Evolutionary conservation across 345 rosid species (phyloP), one percentile per base, ranked within the genome.

Genomic region (Linum usitatissimum): DNA sequence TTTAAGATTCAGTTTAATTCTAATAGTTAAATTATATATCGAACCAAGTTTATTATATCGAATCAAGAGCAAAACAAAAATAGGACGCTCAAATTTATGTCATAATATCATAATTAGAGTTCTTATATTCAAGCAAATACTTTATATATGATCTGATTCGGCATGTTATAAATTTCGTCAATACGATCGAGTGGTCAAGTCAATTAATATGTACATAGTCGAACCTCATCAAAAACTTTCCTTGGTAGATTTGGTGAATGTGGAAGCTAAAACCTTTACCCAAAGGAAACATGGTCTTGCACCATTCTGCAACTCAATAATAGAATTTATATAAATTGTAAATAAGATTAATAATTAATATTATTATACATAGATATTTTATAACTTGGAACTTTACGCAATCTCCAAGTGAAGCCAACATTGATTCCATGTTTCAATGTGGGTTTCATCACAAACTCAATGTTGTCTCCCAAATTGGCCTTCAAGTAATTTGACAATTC

Each of bases 231-330:
- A 79, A 9, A 18, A 80, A 75, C 68, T 65, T 86, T 60, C 98
- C 98, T 0, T 76, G 83, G 78, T 86, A 92, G 58, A 53, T 21
- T 53, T 92, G 95, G 74, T 83, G 80, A 15, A 79, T 71, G 67
- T 85, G 72, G 77, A 86, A 78, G 71, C 89, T 86, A 64, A 88
- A 73, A 57, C 95, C 96, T 38, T 83, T 82, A 63, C 96, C 95
- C 60, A 92, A 14, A 60, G 84, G 88, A 64, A 79, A 63, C n/a
- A 79, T 71, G 8, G 71, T 62, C 63, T 76, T 77, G 39, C 62
- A 78, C 89, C 87, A 86, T 71, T 89, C 98, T 89, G 79, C 71
- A 30, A 9, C 65, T 9, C 1, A 19, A 64, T 48, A 40, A 18
- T 18, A 55, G 1, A 45, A 10, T 3, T 15, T 10, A 45, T 23